A percentile compares a stretch with the other conserved stretches of the same genome.
phyloP scores from a whole-genome alignment of 768 basidiomycete species.

The Lentinula sp. region DNA sequence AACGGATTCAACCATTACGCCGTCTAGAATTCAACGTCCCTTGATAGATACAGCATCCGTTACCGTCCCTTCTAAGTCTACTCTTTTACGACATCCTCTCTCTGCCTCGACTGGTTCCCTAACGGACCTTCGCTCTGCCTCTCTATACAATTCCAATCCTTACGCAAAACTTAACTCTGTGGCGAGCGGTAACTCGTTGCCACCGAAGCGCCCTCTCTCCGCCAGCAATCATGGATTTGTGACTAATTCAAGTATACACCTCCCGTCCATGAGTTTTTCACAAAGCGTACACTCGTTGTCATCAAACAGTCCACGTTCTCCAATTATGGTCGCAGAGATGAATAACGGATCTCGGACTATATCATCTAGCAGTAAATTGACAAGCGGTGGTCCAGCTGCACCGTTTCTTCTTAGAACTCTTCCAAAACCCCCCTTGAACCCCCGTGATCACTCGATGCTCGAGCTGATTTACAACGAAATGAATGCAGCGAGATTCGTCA shows the following conservation, averaged over 20 bases:
- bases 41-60: neutral
- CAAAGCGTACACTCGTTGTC: neutral
- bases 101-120: neutral
- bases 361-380: neutral
- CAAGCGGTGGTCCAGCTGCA: neutral
- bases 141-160: neutral
- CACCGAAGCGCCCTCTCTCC: neutral
- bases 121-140: neutral
- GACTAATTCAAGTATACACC: neutral
- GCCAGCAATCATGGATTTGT: neutral
- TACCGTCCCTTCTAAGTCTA: neutral
- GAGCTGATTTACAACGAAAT: conserved; percentile 62
- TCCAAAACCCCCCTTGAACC: conserved; percentile 42
- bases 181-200: too few relatives aligned
- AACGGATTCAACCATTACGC: neutral
- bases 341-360: neutral
- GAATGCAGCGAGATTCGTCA: conserved; percentile 65
- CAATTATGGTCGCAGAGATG: neutral
- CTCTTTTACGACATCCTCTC: neutral
- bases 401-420: conserved; percentile 29
- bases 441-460: conserved; percentile 61
- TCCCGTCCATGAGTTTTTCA: neutral
- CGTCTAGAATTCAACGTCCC: neutral
- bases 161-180: neutral
- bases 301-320: neutral